These are phyloP conservation scores for Euphorbia pulcherrima DNA, from an alignment of 345 rosid species.

Conservation along the genomic window DNA sequence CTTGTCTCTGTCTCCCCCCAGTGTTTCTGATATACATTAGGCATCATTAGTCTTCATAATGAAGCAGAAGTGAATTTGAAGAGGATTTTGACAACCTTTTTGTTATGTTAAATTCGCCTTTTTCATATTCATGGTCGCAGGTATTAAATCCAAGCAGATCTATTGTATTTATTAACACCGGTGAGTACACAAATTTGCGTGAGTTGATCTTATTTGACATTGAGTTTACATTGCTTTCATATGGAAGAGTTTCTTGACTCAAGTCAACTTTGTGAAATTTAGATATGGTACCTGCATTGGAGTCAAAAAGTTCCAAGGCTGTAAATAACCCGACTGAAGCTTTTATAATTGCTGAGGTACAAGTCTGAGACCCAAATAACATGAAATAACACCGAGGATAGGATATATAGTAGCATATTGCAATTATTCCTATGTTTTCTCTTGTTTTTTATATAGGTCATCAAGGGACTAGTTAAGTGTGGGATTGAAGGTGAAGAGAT, in stretches of 20 bases:
- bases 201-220: background rate
- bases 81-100: background rate
- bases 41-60: background rate
- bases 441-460: conserved; percentile 39
- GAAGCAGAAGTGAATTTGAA: background rate
- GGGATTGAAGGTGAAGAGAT: conserved; percentile 72
- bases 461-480: conserved; percentile 47
- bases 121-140: conserved; percentile 38
- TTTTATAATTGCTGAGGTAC: conserved; percentile 69
- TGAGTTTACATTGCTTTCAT: conserved; percentile 4
- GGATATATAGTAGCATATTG: too few species aligned
- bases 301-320: conserved; percentile 60
- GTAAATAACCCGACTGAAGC: conserved; percentile 88
- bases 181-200: conserved; percentile 32
- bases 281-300: conserved; percentile 80
- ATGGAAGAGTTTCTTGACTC: conserved; percentile 18
- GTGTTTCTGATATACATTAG: background rate
- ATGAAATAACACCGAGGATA: background rate
- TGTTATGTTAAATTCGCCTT: background rate
- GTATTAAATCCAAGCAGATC: conserved; percentile 65
- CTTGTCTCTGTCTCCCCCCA: background rate
- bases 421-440: too few species aligned
- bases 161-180: conserved; percentile 73
- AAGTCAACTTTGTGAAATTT: conserved; percentile 13
- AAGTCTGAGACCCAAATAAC: conserved; percentile 2